Evolutionary conservation across 192 early-diverging fungal genomes (phyloP).

Genomic region (Funneliformis mosseae): DNA sequence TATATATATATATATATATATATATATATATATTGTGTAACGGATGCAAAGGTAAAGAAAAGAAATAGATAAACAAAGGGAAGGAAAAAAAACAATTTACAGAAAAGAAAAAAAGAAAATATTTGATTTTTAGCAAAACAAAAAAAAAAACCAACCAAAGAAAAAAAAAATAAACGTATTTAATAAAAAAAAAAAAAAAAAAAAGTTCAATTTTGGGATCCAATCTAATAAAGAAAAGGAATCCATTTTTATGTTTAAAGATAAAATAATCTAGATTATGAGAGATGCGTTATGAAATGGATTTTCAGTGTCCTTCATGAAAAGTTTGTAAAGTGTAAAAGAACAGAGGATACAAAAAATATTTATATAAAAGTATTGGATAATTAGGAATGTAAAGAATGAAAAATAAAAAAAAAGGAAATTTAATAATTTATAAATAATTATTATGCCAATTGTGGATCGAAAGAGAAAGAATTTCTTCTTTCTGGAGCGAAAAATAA

Average conservation of each 20-base stretch:
- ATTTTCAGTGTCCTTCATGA: constrained; percentile 33
- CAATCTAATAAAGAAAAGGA: neutral
- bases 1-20: neutral
- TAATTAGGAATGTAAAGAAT: neutral
- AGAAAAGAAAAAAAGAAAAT: neutral
- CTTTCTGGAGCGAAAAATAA: constrained; percentile 11
- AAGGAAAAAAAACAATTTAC: neutral
- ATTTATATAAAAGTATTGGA: neutral
- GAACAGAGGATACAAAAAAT: neutral
- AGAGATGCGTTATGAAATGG: constrained; percentile 36
- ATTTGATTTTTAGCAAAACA: neutral
- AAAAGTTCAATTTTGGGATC: constrained; percentile 34
- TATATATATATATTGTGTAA: neutral
- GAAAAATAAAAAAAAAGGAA: neutral
- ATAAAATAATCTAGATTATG: constrained; percentile 11
- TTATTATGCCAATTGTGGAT: constrained; percentile 33
- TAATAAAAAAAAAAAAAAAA: constrained; percentile 34
- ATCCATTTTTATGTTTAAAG: neutral
- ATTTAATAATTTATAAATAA: neutral
- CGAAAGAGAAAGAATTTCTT: constrained; percentile 30
- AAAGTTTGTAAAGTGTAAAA: constrained; percentile 13
- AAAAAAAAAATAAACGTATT: neutral
- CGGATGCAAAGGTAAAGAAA: neutral
- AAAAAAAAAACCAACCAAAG: neutral
- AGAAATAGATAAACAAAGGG: neutral